A percentile compares a stretch with the other conserved stretches of the same genome.
These are phyloP conservation scores for Candida buenavistaensis DNA, from an alignment of 1,139 yeast genomes.

Conservation along the genomic window DNA sequence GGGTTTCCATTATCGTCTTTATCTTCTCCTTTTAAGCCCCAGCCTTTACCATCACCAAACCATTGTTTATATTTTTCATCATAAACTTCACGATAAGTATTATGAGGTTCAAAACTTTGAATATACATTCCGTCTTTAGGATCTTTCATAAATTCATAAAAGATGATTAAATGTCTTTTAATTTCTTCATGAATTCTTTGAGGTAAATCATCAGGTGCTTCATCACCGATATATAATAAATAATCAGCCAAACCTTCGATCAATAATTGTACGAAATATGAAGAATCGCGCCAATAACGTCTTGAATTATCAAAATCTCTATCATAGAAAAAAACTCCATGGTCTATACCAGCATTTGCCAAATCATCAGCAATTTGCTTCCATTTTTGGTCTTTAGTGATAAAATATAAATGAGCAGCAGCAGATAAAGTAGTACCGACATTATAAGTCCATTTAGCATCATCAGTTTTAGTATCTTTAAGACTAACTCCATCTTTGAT, in stretches of 20 bases:
- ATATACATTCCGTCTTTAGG: conserved; percentile 60
- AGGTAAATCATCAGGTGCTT: conserved; percentile 42
- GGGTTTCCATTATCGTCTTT: conserved; percentile 38
- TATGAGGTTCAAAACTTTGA: conserved; percentile 62
- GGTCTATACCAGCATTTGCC: conserved; percentile 59
- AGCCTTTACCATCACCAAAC: conserved; percentile 58
- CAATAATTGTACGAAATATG: conserved; percentile 63
- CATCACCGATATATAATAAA: conserved; percentile 47
- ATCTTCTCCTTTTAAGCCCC: conserved; percentile 52
- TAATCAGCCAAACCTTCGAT: conserved; percentile 73
- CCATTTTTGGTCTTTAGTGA: conserved; percentile 58
- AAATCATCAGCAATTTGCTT: conserved; percentile 55
- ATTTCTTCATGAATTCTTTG: conserved; percentile 43
- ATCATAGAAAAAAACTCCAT: conserved; percentile 59
- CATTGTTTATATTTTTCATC: conserved; percentile 49
- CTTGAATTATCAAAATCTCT: conserved; percentile 59
- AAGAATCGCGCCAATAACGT: conserved; percentile 65
- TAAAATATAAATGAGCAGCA: conserved; percentile 49
- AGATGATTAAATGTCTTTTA: conserved; percentile 51
- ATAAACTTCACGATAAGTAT: conserved; percentile 51
- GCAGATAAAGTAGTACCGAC: conserved; percentile 66
- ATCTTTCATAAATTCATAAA: conserved; percentile 59
- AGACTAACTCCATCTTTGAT: conserved; percentile 64
- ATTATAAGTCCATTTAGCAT: conserved; percentile 68
- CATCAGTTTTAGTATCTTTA: conserved; percentile 45